Evolutionary conservation across 23 red algal species (phyloP), one percentile per base, ranked within the genome.

Genomic region (Gracilaria vermiculophylla): DNA sequence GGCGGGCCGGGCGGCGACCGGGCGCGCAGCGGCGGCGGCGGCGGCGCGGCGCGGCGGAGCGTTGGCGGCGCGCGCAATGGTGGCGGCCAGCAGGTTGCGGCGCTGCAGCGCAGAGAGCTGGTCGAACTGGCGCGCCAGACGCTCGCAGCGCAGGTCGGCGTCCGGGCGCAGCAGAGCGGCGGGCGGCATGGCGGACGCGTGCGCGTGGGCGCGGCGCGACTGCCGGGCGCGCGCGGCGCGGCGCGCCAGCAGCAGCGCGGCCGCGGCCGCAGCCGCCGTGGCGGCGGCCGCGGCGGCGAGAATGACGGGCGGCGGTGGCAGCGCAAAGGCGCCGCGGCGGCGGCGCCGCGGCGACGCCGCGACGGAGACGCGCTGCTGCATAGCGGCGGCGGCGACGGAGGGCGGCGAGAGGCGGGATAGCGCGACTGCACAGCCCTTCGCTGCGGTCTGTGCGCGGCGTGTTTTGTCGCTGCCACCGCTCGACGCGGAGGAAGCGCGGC

Each of bases 41-140:
- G 31, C 67, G 10, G 31, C 67, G 20, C 2, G 5, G 17, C 64
- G 64, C 7, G 7, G n/a, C 67, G 32, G 37, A 19, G 32, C n/a
- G 5, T 25, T 23, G 4, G 67, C 67, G 16, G 67, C 67, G 0
- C 67, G 67, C n/a, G 67, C 67, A 45, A 73, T 73, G 20, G 67
- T 73, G 35, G 67, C 67, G 8, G 67, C 67, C 40, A 73, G 20
- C 13, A 73, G n/a, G n/a, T 73, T 73, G 40, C 67, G 67, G 32
- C 67, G 67, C 67, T 73, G 67, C 17, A 73, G 20, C 67, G 67
- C 67, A 20, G 28, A 47, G 8, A 73, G 67, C 23, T 73, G 67
- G 8, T 15, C 67, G 23, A 21, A 73, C 37, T 73, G 67, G 20
- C 67, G 36, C n/a, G 37, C 67, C 2, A 45, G 7, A 20, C 35